phyloP scores from a whole-genome alignment of 2,329 filamentous ascomycete genomes.

The Aspergillus glaucus region DNA sequence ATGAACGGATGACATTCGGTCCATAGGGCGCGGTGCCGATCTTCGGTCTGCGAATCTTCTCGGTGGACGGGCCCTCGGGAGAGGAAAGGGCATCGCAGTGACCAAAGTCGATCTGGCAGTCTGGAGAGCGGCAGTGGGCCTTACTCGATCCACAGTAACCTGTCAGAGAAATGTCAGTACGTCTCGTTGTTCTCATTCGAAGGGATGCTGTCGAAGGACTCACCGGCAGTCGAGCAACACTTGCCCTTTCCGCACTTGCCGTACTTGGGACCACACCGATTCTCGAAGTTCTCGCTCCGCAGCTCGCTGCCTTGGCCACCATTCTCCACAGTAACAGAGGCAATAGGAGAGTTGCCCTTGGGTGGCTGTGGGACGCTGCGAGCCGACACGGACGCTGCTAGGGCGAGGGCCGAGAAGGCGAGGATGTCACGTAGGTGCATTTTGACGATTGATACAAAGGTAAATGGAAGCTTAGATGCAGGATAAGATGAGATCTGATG shows the following conservation, averaged over 20 bases:
- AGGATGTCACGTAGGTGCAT: constrained; percentile 18
- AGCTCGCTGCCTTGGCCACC: constrained; percentile 2
- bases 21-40: constrained; percentile 33
- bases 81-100: constrained; percentile 31
- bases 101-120: constrained; percentile 35
- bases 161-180: constrained; percentile 7
- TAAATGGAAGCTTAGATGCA: constrained; percentile 15
- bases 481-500: constrained; percentile 14
- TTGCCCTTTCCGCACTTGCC: constrained; percentile 29
- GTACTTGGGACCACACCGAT: constrained; percentile 29
- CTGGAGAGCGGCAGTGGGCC: constrained; percentile 35
- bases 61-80: constrained; percentile 31
- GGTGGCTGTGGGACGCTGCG: constrained; percentile 1
- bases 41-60: constrained; percentile 28
- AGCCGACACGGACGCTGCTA: constrained; percentile 10
- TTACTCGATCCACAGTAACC: constrained; percentile 34
- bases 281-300: constrained; percentile 13
- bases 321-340: background rate
- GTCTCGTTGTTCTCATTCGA: constrained; percentile 1
- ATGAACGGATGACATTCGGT: constrained; percentile 30
- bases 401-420: constrained; percentile 5
- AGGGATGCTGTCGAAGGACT: background rate
- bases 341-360: background rate
- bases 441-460: constrained; percentile 6
- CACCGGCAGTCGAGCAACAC: constrained; percentile 37